A percentile compares a stretch with the other conserved stretches of the same genome.
Conservation (phyloP, 306 rosid genomes). For the Vigna radiata region DNA sequence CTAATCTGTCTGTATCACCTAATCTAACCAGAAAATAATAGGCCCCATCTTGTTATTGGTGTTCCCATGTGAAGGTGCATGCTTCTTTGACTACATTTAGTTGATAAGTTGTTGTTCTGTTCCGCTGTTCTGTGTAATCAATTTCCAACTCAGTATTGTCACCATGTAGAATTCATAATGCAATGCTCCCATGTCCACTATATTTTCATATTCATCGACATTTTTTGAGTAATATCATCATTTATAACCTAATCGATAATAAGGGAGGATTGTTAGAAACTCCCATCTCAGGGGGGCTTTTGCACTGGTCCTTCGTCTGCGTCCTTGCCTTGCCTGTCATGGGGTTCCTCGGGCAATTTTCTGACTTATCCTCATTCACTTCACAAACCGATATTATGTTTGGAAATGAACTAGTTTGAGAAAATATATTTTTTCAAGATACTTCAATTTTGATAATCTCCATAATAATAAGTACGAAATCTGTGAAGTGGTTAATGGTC, state of each 20-base stretch:
- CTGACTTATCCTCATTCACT: not conserved
- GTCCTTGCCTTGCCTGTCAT: slow-evolving; percentile 9
- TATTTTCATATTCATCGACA: slow-evolving; percentile 9
- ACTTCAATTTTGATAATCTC: not conserved
- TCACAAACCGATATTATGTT: not conserved
- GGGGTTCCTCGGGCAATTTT: not conserved
- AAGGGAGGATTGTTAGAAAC: not conserved
- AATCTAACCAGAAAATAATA: slow-evolving; percentile 52
- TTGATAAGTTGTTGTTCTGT: slow-evolving; percentile 37
- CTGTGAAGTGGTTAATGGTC: not conserved
- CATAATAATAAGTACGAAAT: not conserved
- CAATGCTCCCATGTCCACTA: slow-evolving; percentile 27
- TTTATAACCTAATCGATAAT: not conserved
- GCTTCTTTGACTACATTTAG: slow-evolving; percentile 43
- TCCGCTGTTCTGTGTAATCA: slow-evolving; percentile 42
- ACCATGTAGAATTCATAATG: slow-evolving; percentile 23
- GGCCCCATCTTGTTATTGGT: slow-evolving; percentile 30
- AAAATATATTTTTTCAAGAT: not conserved
- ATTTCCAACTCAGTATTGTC: slow-evolving; percentile 18
- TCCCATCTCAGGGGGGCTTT: not conserved
- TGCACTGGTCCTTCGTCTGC: not conserved
- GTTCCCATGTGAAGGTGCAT: slow-evolving; percentile 44
- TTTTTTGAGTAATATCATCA: not conserved
- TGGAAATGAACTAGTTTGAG: not conserved
- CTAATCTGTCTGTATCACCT: slow-evolving; percentile 38